These are phyloP conservation scores for Salix caprea DNA, from an alignment of 345 rosid genomes.

Conservation along the genomic window DNA sequence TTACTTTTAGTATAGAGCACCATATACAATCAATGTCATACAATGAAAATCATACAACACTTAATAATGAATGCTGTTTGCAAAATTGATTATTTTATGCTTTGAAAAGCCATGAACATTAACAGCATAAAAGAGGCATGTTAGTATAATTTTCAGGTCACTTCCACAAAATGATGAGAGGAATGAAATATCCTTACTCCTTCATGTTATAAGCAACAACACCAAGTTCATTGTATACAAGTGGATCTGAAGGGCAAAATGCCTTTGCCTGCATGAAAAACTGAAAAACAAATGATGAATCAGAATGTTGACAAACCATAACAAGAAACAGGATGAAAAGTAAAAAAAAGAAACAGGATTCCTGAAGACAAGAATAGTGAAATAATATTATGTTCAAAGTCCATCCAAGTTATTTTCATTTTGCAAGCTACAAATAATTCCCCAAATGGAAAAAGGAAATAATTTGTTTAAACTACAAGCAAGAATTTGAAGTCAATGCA, in stretches of 20 bases:
- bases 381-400: background rate
- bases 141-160: background rate
- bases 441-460: background rate
- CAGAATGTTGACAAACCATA: slow-evolving; percentile 7
- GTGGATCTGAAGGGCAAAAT: slow-evolving; percentile 89
- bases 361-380: background rate
- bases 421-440: background rate
- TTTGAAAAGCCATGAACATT: background rate
- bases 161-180: background rate
- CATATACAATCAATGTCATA: background rate
- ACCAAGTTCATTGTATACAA: slow-evolving; percentile 91
- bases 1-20: background rate
- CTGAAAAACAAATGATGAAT: slow-evolving; percentile 34
- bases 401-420: background rate
- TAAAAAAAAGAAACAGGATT: background rate
- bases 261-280: slow-evolving; percentile 92
- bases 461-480: background rate
- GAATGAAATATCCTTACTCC: slow-evolving; percentile 51
- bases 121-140: slow-evolving; percentile 1
- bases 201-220: slow-evolving; percentile 95
- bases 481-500: background rate
- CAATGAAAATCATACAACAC: background rate
- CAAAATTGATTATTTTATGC: background rate
- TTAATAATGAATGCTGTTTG: background rate
- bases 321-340: background rate